These are phyloP conservation scores for Didymella pinodella DNA, from an alignment of 2,329 filamentous ascomycete species.

Conservation along the genomic window DNA sequence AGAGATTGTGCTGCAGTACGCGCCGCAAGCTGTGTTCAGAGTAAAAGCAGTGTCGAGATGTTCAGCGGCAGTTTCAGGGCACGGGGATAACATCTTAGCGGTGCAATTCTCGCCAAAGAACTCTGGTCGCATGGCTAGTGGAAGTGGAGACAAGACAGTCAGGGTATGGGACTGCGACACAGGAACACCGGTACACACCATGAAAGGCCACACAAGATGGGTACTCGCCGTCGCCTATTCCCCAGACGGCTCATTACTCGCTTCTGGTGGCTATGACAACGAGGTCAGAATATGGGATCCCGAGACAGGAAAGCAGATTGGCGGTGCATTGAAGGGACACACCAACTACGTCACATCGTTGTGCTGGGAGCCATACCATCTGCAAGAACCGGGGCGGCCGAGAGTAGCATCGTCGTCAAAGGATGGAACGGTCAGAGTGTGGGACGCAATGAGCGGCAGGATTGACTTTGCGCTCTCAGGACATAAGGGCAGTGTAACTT, in stretches of 20 bases:
- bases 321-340: conserved; percentile 80
- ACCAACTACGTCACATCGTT: conserved; percentile 87
- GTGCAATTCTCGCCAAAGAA: conserved; percentile 84
- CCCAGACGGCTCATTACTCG: conserved; percentile 80
- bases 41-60: conserved; percentile 92
- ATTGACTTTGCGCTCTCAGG: conserved; percentile 86
- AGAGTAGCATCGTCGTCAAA: conserved; percentile 88
- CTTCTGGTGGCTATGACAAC: conserved; percentile 93
- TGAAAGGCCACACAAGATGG: conserved; percentile 90
- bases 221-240: conserved; percentile 88
- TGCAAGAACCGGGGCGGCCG: conserved; percentile 75
- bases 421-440: conserved; percentile 86
- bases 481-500: conserved; percentile 88
- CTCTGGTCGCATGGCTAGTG: conserved; percentile 81
- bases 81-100: conserved; percentile 88
- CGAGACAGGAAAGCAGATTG: conserved; percentile 76
- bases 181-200: conserved; percentile 83
- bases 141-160: conserved; percentile 89
- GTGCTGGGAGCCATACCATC: conserved; percentile 92
- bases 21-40: conserved; percentile 90
- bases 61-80: conserved; percentile 85
- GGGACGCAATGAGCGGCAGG: conserved; percentile 79
- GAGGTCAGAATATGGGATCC: conserved; percentile 90
- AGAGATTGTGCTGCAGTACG: conserved; percentile 68
- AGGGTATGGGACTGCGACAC: conserved; percentile 95